These are phyloP conservation scores for Rusavskia elegans DNA, from an alignment of 495 filamentous ascomycete species.

Conservation along the genomic window DNA sequence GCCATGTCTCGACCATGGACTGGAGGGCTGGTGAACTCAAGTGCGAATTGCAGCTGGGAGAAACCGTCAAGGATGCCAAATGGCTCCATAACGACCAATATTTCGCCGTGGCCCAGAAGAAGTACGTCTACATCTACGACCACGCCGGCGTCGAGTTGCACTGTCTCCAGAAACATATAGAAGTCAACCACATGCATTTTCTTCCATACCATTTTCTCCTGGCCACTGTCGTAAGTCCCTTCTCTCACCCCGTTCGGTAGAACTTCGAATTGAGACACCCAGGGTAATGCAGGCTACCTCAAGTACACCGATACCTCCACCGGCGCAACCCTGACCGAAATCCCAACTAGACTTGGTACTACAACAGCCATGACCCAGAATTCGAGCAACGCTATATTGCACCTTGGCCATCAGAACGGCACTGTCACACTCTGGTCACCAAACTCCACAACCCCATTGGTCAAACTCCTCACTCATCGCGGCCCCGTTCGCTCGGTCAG, in stretches of 20 bases:
- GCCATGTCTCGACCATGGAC: conserved; percentile 92
- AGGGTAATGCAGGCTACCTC: conserved; percentile 69
- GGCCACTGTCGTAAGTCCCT: conserved; percentile 55
- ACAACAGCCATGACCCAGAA: conserved; percentile 80
- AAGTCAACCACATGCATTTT: conserved; percentile 91
- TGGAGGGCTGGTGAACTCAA: conserved; percentile 85
- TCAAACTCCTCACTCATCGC: conserved; percentile 85
- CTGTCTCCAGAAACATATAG: conserved; percentile 72
- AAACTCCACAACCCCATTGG: conserved; percentile 68
- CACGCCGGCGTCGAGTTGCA: conserved; percentile 77
- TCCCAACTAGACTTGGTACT: conserved; percentile 66
- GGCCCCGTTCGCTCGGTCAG: conserved; percentile 82
- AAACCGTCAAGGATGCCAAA: conserved; percentile 75
- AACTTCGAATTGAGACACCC: conserved; percentile 4
- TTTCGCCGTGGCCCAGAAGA: conserved; percentile 97
- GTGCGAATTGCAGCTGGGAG: conserved; percentile 76
- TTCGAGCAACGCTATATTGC: conserved; percentile 76
- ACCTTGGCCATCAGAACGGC: conserved; percentile 87
- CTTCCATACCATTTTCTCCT: conserved; percentile 92
- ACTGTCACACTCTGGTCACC: conserved; percentile 94
- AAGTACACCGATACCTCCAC: conserved; percentile 95
- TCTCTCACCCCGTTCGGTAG: neutral
- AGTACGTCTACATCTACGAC: conserved; percentile 92
- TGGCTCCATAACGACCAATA: conserved; percentile 95
- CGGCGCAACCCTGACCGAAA: conserved; percentile 67